Evolutionary conservation across 2,329 filamentous ascomycete species (phyloP).

Genomic region (Tolypocladium ovalisporum): DNA sequence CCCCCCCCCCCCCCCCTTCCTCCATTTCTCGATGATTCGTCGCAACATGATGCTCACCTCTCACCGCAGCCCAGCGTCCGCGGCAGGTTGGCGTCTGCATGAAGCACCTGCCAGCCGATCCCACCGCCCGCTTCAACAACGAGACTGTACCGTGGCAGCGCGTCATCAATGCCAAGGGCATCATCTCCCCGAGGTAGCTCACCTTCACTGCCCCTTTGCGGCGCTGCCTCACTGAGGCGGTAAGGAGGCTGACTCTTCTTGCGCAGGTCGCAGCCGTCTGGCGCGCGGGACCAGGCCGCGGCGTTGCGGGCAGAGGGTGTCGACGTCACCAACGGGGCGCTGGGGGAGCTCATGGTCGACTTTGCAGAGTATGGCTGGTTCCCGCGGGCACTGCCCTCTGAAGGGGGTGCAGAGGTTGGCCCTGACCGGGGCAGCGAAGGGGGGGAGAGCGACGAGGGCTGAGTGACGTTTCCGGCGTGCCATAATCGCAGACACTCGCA

Average conservation of each 20-base stretch:
- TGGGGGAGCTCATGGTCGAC: constrained; percentile 42
- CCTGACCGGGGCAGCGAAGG: background rate
- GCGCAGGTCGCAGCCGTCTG: constrained; percentile 36
- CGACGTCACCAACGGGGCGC: constrained; percentile 31
- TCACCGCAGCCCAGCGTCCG: constrained; percentile 49
- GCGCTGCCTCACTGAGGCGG: background rate
- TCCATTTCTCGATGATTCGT: background rate
- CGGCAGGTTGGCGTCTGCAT: constrained; percentile 85
- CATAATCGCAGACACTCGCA: too few species aligned
- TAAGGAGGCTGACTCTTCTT: background rate
- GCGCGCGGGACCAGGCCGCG: constrained; percentile 37
- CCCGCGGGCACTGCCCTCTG: constrained; percentile 36
- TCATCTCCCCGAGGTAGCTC: constrained; percentile 68
- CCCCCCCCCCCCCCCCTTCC: too few species aligned
- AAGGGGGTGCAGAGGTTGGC: constrained; percentile 5
- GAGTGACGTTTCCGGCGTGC: background rate
- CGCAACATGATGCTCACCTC: background rate
- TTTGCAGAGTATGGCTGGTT: constrained; percentile 46
- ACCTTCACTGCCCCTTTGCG: background rate
- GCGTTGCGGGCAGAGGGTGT: constrained; percentile 42
- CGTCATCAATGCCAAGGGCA: constrained; percentile 78
- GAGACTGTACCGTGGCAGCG: constrained; percentile 89
- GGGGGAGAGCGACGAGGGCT: background rate
- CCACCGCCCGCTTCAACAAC: constrained; percentile 50
- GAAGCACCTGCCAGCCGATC: constrained; percentile 63